phyloP scores from a whole-genome alignment of 257 asterid genomes.

The Solanum piurae region DNA sequence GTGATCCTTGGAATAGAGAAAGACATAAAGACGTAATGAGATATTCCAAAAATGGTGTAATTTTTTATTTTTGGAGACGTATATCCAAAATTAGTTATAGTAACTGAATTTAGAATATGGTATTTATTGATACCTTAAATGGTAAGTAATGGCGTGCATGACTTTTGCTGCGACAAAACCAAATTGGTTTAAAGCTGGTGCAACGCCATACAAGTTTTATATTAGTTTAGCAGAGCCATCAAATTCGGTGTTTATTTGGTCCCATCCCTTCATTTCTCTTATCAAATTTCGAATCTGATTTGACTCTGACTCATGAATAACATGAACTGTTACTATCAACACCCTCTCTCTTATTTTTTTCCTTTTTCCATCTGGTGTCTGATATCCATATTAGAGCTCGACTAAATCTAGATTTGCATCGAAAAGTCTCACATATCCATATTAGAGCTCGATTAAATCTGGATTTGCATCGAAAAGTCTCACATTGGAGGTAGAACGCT shows the following conservation, averaged over 20 bases:
- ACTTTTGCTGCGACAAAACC: not conserved
- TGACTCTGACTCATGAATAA: constrained; percentile 20
- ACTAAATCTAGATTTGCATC: rapidly evolving
- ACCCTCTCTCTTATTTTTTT: not conserved
- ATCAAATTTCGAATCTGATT: not conserved
- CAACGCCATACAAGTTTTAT: not conserved
- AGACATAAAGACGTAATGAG: not conserved
- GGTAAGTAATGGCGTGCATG: not conserved
- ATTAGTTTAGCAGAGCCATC: constrained; percentile 6
- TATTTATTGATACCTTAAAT: not conserved
- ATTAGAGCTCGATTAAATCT: too few relatives aligned
- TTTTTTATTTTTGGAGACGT: not conserved
- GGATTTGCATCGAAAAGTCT: too few relatives aligned
- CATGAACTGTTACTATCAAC: constrained; percentile 21
- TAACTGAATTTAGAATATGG: not conserved
- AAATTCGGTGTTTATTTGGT: constrained; percentile 14
- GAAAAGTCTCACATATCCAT: too few relatives aligned
- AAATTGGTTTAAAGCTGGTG: not conserved
- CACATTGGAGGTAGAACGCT: too few relatives aligned
- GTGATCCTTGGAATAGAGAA: not conserved
- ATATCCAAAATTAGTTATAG: not conserved
- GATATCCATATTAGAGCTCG: too few relatives aligned
- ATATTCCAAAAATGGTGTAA: not conserved
- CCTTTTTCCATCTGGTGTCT: too few relatives aligned
- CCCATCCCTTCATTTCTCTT: not conserved